A percentile compares a stretch with the other conserved stretches of the same genome.
These are phyloP conservation scores for Hypocrella siamensis DNA, from an alignment of 2,329 filamentous ascomycete genomes.

Conservation along the genomic window DNA sequence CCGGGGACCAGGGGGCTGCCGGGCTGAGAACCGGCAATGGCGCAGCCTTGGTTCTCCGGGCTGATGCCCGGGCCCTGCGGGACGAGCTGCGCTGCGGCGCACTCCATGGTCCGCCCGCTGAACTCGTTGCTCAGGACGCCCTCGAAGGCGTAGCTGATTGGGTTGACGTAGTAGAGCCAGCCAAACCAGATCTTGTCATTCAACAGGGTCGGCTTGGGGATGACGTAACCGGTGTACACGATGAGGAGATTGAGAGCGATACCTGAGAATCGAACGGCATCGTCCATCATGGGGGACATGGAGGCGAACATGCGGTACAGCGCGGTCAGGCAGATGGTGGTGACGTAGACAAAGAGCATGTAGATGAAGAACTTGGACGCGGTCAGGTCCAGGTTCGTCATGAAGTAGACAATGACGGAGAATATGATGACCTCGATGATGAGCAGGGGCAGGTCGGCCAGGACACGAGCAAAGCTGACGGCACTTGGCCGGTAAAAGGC, in stretches of 20 bases:
- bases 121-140: conserved; percentile 55
- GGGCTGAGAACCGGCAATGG: conserved; percentile 28
- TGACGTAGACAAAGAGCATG: conserved; percentile 28
- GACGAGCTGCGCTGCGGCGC: conserved; percentile 26
- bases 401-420: conserved; percentile 27
- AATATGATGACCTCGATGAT: conserved; percentile 17
- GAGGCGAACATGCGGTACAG: conserved; percentile 29
- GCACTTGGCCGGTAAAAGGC: conserved; percentile 23
- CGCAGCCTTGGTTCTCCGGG: conserved; percentile 32
- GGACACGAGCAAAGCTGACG: conserved; percentile 17
- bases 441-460: conserved; percentile 28
- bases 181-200: conserved; percentile 44
- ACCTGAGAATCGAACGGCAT: conserved; percentile 23
- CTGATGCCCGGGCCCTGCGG: conserved; percentile 24
- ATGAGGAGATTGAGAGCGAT: conserved; percentile 36
- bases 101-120: conserved; percentile 26
- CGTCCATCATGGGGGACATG: conserved; percentile 2
- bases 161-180: conserved; percentile 54
- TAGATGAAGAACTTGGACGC: conserved; percentile 30
- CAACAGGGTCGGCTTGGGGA: conserved; percentile 32
- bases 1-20: conserved; percentile 27
- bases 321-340: conserved; percentile 49
- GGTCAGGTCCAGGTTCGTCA: conserved; percentile 23
- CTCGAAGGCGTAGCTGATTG: conserved; percentile 52
- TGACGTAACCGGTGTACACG: conserved; percentile 33